These are phyloP conservation scores for Conoideocrella luteorostrata DNA, from an alignment of 2,329 filamentous ascomycete species.

Conservation along the genomic window DNA sequence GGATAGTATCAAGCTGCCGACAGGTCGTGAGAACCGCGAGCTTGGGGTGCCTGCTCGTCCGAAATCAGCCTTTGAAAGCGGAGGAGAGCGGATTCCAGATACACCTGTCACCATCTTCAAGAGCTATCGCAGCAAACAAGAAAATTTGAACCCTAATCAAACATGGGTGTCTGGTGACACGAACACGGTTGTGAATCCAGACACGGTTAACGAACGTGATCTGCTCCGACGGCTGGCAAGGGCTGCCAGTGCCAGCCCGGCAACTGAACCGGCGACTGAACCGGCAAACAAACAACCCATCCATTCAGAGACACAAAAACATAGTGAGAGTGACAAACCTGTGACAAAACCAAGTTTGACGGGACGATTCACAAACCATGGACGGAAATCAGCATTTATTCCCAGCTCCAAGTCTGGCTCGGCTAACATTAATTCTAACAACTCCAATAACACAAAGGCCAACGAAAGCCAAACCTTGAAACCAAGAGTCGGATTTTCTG, in stretches of 20 bases:
- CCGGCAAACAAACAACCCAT: slow-evolving; percentile 9
- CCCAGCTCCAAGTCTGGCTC: background rate
- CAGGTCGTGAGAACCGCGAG: slow-evolving; percentile 17
- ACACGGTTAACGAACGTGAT: slow-evolving; percentile 31
- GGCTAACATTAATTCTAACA: background rate
- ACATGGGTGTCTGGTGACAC: background rate
- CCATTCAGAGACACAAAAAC: background rate
- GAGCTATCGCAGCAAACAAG: slow-evolving; percentile 10
- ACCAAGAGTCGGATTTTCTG: slow-evolving; percentile 41
- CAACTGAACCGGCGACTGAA: slow-evolving; percentile 21
- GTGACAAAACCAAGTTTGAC: slow-evolving; percentile 11
- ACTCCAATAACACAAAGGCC: slow-evolving; percentile 8
- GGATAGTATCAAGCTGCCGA: slow-evolving; percentile 26
- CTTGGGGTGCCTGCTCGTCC: slow-evolving; percentile 11
- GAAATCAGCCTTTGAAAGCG: slow-evolving; percentile 13
- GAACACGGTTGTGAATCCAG: background rate
- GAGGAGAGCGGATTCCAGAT: slow-evolving; percentile 29
- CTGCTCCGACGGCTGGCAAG: slow-evolving; percentile 43
- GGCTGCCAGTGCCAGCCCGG: slow-evolving; percentile 39
- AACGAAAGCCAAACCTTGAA: slow-evolving; percentile 21
- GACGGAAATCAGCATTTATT: slow-evolving; percentile 8
- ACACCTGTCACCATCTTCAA: slow-evolving; percentile 36
- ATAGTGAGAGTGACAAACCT: slow-evolving; percentile 5
- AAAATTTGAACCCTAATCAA: slow-evolving; percentile 1
- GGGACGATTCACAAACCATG: slow-evolving; percentile 14